Conservation (phyloP, 2,329 filamentous ascomycete species). For the Mycosphaerella arachidis region DNA sequence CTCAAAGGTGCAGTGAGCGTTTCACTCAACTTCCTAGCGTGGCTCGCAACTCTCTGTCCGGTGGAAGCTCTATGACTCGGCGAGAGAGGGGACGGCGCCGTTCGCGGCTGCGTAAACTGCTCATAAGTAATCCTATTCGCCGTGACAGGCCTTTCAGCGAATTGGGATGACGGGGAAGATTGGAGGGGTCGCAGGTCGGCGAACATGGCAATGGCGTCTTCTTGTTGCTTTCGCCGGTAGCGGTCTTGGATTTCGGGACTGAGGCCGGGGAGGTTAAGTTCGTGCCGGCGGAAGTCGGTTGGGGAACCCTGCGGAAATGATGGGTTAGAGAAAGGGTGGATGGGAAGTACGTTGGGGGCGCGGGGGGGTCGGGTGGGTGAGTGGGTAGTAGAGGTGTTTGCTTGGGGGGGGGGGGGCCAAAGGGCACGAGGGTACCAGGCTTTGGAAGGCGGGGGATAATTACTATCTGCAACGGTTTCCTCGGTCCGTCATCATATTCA, state of each 20-base stretch:
- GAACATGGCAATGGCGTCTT: conserved; percentile 29
- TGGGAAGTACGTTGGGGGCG: neutral
- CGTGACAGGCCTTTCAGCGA: conserved; percentile 23
- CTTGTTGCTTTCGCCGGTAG: conserved; percentile 29
- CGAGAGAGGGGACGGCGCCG: conserved; percentile 17
- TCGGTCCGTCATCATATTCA: conserved; percentile 21
- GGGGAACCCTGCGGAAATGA: conserved; percentile 25
- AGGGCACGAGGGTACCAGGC: no score
- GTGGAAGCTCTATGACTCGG: neutral
- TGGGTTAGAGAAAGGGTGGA: neutral
- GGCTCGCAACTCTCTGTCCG: neutral
- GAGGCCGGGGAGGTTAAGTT: conserved; percentile 30
- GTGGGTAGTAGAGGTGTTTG: neutral
- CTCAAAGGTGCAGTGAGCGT: neutral
- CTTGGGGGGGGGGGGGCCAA: neutral
- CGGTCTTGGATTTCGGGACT: conserved; percentile 26
- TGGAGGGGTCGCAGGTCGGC: conserved; percentile 27
- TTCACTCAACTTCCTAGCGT: neutral
- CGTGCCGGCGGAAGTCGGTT: conserved; percentile 33
- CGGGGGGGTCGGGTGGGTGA: neutral
- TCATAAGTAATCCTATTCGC: conserved; percentile 20
- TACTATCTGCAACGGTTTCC: conserved; percentile 24
- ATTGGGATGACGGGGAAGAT: conserved; percentile 28
- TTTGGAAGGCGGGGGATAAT: neutral
- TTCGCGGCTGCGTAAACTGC: conserved; percentile 27